Conservation (phyloP, 2,329 filamentous ascomycete genomes). For the Pseudopyrenochaeta lycopersici region DNA sequence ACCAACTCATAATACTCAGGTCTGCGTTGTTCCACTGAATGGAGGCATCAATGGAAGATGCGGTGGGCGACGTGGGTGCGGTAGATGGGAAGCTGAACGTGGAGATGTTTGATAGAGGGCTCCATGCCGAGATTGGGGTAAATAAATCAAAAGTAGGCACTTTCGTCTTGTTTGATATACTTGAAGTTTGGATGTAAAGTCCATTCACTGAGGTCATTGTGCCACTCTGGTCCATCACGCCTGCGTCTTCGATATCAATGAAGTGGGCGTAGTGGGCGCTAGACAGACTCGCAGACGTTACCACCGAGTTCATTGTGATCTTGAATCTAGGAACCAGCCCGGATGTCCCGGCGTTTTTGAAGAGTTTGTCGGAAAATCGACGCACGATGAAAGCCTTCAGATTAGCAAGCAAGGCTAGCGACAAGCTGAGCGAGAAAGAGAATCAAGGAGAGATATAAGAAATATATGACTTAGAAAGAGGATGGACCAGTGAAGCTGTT, state of each 20-base stretch:
- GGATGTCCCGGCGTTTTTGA: too few relatives aligned
- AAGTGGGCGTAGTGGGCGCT: constrained; percentile 6
- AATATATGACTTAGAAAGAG: background rate
- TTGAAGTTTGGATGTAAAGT: background rate
- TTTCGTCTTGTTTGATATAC: background rate
- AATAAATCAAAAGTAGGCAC: constrained; percentile 16
- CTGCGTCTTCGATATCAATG: background rate
- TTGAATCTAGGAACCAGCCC: too few relatives aligned
- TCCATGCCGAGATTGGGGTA: constrained; percentile 1
- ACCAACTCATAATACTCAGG: constrained; percentile 16
- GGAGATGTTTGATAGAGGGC: background rate
- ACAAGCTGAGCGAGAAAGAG: background rate
- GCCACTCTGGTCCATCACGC: background rate
- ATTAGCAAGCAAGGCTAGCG: background rate
- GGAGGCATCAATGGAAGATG: background rate
- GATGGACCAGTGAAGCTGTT: background rate
- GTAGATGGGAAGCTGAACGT: constrained; percentile 2
- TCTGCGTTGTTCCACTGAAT: constrained; percentile 25
- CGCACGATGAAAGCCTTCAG: background rate
- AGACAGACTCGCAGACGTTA: constrained; percentile 16
- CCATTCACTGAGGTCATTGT: background rate
- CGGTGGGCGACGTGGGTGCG: background rate
- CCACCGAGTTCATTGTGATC: background rate
- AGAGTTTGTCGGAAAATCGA: too few relatives aligned
- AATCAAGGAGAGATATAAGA: background rate